These are phyloP conservation scores for Ustilago trichophora DNA, from an alignment of 1,284 basidiomycete species.

Conservation along the genomic window DNA sequence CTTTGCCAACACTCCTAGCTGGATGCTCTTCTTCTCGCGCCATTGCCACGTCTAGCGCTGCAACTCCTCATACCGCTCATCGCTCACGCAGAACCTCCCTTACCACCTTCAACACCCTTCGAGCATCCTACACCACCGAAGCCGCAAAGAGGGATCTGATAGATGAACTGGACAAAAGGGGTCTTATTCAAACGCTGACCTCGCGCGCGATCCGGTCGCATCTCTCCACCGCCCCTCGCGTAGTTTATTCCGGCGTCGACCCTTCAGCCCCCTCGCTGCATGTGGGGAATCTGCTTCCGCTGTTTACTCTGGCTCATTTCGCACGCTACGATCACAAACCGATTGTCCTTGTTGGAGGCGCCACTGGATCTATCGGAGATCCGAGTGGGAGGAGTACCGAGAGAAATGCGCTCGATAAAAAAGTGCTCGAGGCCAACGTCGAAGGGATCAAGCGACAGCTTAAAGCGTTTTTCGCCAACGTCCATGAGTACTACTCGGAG, in stretches of 20 bases:
- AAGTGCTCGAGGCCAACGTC: slow-evolving; percentile 77
- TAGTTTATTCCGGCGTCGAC: slow-evolving; percentile 89
- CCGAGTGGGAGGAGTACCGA: slow-evolving; percentile 89
- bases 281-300: slow-evolving; percentile 89
- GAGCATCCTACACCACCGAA: no score
- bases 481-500: slow-evolving; percentile 69
- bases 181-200: slow-evolving; percentile 44
- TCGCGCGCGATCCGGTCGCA: slow-evolving; percentile 42
- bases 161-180: slow-evolving; percentile 35
- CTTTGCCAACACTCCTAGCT: no score
- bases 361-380: slow-evolving; percentile 95
- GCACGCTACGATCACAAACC: slow-evolving; percentile 78
- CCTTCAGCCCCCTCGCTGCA: slow-evolving; percentile 89
- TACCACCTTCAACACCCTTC: no score
- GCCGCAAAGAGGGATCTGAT: slow-evolving; percentile 10
- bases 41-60: neutral
- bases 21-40: no score
- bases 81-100: no score
- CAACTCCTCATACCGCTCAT: neutral
- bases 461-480: slow-evolving; percentile 77
- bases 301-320: slow-evolving; percentile 87
- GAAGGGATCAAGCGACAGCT: slow-evolving; percentile 75
- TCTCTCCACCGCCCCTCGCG: slow-evolving; percentile 54
- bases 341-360: slow-evolving; percentile 76
- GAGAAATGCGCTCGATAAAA: slow-evolving; percentile 75